Evolutionary conservation across 768 basidiomycete genomes (phyloP).

Genomic region (Fistulinella prunicolor): DNA sequence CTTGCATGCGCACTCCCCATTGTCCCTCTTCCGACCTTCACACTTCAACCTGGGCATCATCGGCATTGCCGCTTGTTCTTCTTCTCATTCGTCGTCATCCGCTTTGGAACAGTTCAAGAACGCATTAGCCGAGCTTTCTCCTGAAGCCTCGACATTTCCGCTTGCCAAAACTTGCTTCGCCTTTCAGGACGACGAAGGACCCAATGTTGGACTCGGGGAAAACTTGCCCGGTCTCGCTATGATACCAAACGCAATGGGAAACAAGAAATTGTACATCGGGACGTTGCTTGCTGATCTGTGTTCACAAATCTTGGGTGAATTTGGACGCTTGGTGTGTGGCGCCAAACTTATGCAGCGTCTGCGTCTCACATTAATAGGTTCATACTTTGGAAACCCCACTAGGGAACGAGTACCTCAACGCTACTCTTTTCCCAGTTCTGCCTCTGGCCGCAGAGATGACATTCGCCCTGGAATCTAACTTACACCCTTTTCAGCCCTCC

Average conservation of each 20-base stretch:
- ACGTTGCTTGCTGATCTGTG: conserved; percentile 87
- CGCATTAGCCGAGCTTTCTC: conserved; percentile 62
- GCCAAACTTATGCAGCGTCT: background rate
- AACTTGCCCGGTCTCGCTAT: conserved; percentile 63
- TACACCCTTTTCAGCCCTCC: conserved; percentile 41
- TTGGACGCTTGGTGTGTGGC: conserved; percentile 75
- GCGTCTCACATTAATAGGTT: conserved; percentile 45
- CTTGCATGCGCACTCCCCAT: conserved; percentile 59
- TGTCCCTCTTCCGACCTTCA: conserved; percentile 75
- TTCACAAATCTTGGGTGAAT: conserved; percentile 81
- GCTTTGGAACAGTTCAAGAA: conserved; percentile 67
- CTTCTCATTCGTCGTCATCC: conserved; percentile 48
- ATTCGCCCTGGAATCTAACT: conserved; percentile 46
- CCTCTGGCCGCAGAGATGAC: conserved; percentile 63
- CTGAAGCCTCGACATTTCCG: conserved; percentile 65
- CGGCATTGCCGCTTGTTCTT: conserved; percentile 74
- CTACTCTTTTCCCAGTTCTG: conserved; percentile 57
- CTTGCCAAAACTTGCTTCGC: conserved; percentile 81
- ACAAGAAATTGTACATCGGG: conserved; percentile 84
- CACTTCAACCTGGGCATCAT: conserved; percentile 86
- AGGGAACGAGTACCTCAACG: conserved; percentile 84
- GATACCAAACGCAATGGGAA: conserved; percentile 83
- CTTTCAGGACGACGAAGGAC: conserved; percentile 65
- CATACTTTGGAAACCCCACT: conserved; percentile 76
- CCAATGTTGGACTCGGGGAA: conserved; percentile 54